phyloP scores from a whole-genome alignment of 2,329 filamentous ascomycete species.

The Biscogniauxia marginata region DNA sequence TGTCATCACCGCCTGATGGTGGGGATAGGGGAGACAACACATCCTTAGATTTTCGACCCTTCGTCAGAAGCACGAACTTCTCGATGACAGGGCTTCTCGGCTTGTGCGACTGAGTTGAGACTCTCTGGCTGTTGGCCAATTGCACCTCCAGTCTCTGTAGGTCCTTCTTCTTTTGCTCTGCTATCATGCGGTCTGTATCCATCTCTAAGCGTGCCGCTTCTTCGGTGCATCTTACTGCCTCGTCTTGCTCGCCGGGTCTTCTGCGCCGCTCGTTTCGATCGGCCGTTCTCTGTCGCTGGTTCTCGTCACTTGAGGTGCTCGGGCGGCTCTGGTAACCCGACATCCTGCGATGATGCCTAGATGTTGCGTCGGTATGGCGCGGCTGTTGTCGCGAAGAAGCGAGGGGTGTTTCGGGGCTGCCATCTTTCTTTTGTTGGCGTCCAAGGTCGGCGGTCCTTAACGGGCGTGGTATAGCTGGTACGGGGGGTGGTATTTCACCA shows the following conservation, averaged over 20 bases:
- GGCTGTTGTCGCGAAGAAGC: constrained; percentile 21
- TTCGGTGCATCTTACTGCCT: constrained; percentile 34
- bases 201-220: constrained; percentile 44
- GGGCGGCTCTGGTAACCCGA: constrained; percentile 8
- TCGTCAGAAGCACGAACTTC: constrained; percentile 47
- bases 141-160: constrained; percentile 45
- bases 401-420: constrained; percentile 9
- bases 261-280: constrained; percentile 19
- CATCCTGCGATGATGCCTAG: constrained; percentile 14
- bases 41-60: constrained; percentile 40
- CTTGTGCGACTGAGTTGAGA: constrained; percentile 25
- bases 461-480: constrained; percentile 30
- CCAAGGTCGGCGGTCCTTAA: constrained; percentile 20
- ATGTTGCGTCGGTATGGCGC: constrained; percentile 20
- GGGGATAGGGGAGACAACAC: constrained; percentile 35
- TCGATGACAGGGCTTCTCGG: constrained; percentile 44
- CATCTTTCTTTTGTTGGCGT: constrained; percentile 19
- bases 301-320: constrained; percentile 18
- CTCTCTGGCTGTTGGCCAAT: constrained; percentile 36
- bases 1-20: constrained; percentile 32
- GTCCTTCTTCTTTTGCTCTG: constrained; percentile 50
- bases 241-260: constrained; percentile 23
- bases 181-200: constrained; percentile 48
- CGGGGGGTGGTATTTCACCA: constrained; percentile 25
- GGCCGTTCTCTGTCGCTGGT: constrained; percentile 18